These are phyloP conservation scores for Lagenidium giganteum DNA, from an alignment of 352 stramenopile species.

Conservation along the genomic window DNA sequence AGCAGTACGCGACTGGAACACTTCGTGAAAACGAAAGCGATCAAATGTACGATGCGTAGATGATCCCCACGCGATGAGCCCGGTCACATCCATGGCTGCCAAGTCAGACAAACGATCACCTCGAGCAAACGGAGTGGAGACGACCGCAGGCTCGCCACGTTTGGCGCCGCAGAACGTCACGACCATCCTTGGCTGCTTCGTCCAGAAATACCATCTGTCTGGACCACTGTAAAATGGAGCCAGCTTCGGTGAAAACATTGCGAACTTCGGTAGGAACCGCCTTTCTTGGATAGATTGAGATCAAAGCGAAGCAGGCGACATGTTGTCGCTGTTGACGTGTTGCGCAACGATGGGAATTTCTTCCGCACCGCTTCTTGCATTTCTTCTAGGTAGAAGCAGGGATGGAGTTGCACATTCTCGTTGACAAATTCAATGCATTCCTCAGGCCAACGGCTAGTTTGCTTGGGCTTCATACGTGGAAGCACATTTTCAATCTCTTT, in stretches of 20 bases:
- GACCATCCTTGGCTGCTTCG: slow-evolving; percentile 15
- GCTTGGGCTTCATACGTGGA: too few relatives aligned
- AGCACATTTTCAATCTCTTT: too few relatives aligned
- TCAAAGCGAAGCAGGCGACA: slow-evolving; percentile 18
- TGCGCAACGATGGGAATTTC: slow-evolving; percentile 2
- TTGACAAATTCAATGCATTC: slow-evolving; percentile 6
- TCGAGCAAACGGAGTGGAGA: slow-evolving; percentile 4
- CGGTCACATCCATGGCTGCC: slow-evolving; percentile 8
- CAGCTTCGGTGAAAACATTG: slow-evolving; percentile 6
- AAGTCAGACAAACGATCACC: slow-evolving; percentile 11
- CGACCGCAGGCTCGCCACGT: slow-evolving; percentile 5
- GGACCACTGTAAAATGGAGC: slow-evolving; percentile 15
- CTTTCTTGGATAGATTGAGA: slow-evolving; percentile 15
- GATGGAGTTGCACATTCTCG: slow-evolving; percentile 10
- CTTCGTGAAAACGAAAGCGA: slow-evolving; percentile 79
- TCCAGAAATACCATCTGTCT: slow-evolving; percentile 16
- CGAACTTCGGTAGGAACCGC: slow-evolving; percentile 9
- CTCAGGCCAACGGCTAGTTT: slow-evolving; percentile 10
- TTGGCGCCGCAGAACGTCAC: slow-evolving; percentile 9
- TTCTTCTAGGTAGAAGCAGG: slow-evolving; percentile 26
- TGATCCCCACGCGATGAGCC: slow-evolving; percentile 9
- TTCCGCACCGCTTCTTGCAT: slow-evolving; percentile 8
- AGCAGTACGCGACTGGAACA: slow-evolving; percentile 51
- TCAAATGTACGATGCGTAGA: slow-evolving; percentile 25
- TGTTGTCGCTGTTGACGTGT: slow-evolving; percentile 8